Conservation (phyloP, 306 rosid species). For the Luffa aegyptiaca region DNA sequence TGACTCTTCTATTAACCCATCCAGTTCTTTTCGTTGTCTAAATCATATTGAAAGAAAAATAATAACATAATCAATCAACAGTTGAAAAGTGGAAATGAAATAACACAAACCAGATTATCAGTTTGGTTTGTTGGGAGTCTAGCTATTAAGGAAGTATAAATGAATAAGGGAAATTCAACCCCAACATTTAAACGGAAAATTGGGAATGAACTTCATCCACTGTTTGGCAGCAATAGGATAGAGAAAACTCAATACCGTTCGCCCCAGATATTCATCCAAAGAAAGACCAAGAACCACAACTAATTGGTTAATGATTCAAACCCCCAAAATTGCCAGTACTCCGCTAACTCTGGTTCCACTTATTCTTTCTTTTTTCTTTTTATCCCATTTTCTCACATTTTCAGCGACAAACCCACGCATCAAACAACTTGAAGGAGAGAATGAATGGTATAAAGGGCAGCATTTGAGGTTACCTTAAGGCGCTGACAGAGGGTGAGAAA, state of each 20-base stretch:
- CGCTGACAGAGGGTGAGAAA: slow-evolving; percentile 76
- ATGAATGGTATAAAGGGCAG: not conserved
- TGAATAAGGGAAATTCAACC: not conserved
- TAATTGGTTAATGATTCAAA: not conserved
- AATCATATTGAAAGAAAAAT: slow-evolving; percentile 1
- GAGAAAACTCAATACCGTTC: not conserved
- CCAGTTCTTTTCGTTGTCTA: slow-evolving; percentile 83
- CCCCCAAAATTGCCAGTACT: not conserved
- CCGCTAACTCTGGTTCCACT: not conserved
- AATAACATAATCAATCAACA: not conserved
- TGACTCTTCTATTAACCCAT: slow-evolving; percentile 49
- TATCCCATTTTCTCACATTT: not conserved
- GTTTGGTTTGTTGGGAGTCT: not conserved
- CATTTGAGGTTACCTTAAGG: slow-evolving; percentile 44
- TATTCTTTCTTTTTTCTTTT: not conserved
- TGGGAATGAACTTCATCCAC: not conserved
- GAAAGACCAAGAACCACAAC: not conserved
- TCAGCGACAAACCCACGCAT: not conserved
- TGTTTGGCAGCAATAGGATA: not conserved
- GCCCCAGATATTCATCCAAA: not conserved
- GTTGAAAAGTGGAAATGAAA: not conserved
- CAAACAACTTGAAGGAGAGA: not conserved
- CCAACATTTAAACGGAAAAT: not conserved
- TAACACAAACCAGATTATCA: not conserved
- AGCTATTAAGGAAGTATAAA: not conserved